Evolutionary conservation across 371 early-diverging fungal genomes (phyloP).

Genomic region (Mortierella sp.): DNA sequence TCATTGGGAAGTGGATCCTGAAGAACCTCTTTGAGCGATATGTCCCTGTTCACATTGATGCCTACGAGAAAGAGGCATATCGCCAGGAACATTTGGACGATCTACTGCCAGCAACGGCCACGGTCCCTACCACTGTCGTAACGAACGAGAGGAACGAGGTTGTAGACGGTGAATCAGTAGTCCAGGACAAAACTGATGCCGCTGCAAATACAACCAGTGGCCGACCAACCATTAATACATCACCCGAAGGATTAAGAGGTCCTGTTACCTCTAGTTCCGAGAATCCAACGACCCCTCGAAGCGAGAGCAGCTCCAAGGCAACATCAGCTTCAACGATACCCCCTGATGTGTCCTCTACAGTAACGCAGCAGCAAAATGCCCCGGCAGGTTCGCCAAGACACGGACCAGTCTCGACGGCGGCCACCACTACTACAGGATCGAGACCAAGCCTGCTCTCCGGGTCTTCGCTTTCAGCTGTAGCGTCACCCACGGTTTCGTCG

Average conservation of each 20-base stretch:
- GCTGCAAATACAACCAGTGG: conserved; percentile 1
- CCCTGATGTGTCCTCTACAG: conserved; percentile 3
- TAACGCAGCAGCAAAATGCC: neutral
- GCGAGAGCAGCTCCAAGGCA: conserved; percentile 1
- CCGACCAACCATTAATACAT: conserved; percentile 38
- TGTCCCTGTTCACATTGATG: conserved; percentile 57
- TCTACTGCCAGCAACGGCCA: neutral
- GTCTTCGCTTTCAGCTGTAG: conserved; percentile 11
- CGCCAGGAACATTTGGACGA: conserved; percentile 43
- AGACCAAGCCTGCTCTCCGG: conserved; percentile 5
- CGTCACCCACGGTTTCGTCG: conserved; percentile 20
- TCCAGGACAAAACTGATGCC: neutral
- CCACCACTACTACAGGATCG: conserved; percentile 1
- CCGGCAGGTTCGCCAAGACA: conserved; percentile 21
- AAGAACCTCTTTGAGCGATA: conserved; percentile 75
- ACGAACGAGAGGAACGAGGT: conserved; percentile 46
- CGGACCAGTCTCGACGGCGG: conserved; percentile 12
- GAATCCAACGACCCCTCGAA: conserved; percentile 6
- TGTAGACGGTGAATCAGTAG: conserved; percentile 11
- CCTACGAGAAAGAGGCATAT: conserved; percentile 51
- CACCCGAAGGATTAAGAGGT: conserved; percentile 25
- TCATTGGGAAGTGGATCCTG: conserved; percentile 88
- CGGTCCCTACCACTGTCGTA: conserved; percentile 36
- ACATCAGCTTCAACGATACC: conserved; percentile 10
- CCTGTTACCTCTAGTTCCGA: neutral